Conservation (phyloP, 148 eudicot species). For the Nepenthes gracilis region DNA sequence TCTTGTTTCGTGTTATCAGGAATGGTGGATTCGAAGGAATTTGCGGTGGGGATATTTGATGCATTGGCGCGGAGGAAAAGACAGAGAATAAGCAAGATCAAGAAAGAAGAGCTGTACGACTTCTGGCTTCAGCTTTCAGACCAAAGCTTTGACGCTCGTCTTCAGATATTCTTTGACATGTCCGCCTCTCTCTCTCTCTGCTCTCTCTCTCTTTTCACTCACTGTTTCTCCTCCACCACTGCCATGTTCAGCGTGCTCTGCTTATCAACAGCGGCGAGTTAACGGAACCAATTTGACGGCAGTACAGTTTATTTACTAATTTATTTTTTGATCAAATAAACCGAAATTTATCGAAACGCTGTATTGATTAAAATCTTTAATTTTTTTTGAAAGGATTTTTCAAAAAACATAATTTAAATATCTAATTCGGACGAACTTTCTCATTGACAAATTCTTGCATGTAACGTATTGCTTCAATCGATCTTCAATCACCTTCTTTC, state of each 20-base stretch:
- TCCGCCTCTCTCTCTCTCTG: slow-evolving; percentile 10
- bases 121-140: slow-evolving; percentile 91
- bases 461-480: no score
- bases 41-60: slow-evolving; percentile 83
- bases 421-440: no score
- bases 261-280: no score
- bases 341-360: no score
- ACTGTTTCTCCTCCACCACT: background rate
- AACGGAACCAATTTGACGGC: no score
- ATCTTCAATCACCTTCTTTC: background rate
- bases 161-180: slow-evolving; percentile 99
- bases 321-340: no score
- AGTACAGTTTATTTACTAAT: no score
- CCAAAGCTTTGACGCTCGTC: slow-evolving; percentile 91
- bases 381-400: no score
- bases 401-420: no score
- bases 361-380: no score
- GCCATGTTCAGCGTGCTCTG: background rate
- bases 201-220: background rate
- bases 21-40: slow-evolving; percentile 86
- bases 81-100: slow-evolving; percentile 42
- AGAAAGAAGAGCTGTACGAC: slow-evolving; percentile 74
- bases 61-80: slow-evolving; percentile 73
- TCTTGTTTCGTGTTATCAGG: slow-evolving; percentile 21
- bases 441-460: no score